A percentile compares a stretch with the other conserved stretches of the same genome.
phyloP scores from a whole-genome alignment of 345 rosid genomes.

The Schrenkiella parvula region DNA sequence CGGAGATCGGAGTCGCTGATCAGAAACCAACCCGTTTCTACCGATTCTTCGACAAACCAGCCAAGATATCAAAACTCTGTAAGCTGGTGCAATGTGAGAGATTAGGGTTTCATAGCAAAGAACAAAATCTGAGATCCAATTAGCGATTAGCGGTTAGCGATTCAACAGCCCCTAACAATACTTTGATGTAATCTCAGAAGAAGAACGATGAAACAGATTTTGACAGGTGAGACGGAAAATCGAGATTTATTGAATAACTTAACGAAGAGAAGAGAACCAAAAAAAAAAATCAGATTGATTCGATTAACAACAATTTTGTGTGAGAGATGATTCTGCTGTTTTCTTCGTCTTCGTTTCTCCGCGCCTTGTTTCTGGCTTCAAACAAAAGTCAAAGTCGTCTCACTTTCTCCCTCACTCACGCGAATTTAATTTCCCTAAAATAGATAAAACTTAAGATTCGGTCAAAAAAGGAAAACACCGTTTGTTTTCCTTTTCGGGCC shows the following conservation, averaged over 20 bases:
- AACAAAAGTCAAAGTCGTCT: constrained; percentile 35
- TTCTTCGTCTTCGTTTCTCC: constrained; percentile 35
- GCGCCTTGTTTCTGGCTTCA: constrained; percentile 75
- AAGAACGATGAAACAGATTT: background rate
- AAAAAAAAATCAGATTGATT: background rate
- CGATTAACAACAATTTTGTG: background rate
- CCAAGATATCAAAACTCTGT: constrained; percentile 8
- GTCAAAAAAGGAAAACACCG: background rate
- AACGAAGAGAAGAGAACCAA: background rate
- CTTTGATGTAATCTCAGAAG: background rate
- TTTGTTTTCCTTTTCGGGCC: background rate
- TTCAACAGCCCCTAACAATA: background rate
- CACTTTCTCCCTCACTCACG: constrained; percentile 23
- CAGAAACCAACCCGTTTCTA: constrained; percentile 1
- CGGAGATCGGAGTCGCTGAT: constrained; percentile 19
- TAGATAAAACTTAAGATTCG: background rate
- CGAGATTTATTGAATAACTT: background rate
- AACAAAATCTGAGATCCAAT: constrained; percentile 14
- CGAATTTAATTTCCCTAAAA: background rate
- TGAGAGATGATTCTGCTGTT: background rate
- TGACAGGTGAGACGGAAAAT: background rate
- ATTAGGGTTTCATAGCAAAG: constrained; percentile 20
- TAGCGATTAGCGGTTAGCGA: constrained; percentile 5
- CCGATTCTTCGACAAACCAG: background rate
- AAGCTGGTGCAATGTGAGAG: constrained; percentile 23